A percentile compares a stretch with the other conserved stretches of the same genome.
These are phyloP conservation scores for Sphaerulina musiva DNA, from an alignment of 2,329 filamentous ascomycete species.

Conservation along the genomic window DNA sequence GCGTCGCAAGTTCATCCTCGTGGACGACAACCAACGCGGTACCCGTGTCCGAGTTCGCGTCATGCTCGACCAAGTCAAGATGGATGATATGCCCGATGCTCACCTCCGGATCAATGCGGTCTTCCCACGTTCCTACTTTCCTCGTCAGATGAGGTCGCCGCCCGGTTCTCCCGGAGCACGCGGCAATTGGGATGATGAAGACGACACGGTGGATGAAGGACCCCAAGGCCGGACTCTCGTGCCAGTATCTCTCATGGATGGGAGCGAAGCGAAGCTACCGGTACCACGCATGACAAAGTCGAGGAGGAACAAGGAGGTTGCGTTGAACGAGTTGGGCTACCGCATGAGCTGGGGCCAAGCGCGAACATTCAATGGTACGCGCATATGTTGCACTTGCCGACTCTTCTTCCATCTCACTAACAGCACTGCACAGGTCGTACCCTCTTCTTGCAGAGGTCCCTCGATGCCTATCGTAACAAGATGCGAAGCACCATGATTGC, in stretches of 20 bases:
- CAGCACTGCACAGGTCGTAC: slow-evolving; percentile 15
- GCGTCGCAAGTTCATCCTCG: slow-evolving; percentile 92
- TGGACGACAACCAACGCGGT: slow-evolving; percentile 79
- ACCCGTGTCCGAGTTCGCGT: slow-evolving; percentile 81
- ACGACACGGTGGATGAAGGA: slow-evolving; percentile 49
- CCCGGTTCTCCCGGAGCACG: slow-evolving; percentile 68
- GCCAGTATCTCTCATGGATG: slow-evolving; percentile 52
- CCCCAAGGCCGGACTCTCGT: slow-evolving; percentile 44
- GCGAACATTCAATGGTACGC: slow-evolving; percentile 69
- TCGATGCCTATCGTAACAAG: slow-evolving; percentile 92
- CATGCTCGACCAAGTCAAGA: slow-evolving; percentile 86
- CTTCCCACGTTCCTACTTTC: slow-evolving; percentile 85
- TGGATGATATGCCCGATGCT: slow-evolving; percentile 91
- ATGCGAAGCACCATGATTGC: slow-evolving; percentile 75
- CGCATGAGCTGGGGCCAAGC: slow-evolving; percentile 97
- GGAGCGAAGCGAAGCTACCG: slow-evolving; percentile 63
- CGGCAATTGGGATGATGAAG: slow-evolving; percentile 65
- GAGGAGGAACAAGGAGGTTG: slow-evolving; percentile 73
- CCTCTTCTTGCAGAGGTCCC: slow-evolving; percentile 42
- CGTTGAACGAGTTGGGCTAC: slow-evolving; percentile 86
- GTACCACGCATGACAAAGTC: slow-evolving; percentile 67
- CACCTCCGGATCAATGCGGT: slow-evolving; percentile 87
- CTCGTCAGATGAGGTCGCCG: slow-evolving; percentile 83
- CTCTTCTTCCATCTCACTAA: neutral
- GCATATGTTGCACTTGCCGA: slow-evolving; percentile 1